Evolutionary conservation across 2,329 filamentous ascomycete genomes (phyloP).

Genomic region (Davidsoniella australis): DNA sequence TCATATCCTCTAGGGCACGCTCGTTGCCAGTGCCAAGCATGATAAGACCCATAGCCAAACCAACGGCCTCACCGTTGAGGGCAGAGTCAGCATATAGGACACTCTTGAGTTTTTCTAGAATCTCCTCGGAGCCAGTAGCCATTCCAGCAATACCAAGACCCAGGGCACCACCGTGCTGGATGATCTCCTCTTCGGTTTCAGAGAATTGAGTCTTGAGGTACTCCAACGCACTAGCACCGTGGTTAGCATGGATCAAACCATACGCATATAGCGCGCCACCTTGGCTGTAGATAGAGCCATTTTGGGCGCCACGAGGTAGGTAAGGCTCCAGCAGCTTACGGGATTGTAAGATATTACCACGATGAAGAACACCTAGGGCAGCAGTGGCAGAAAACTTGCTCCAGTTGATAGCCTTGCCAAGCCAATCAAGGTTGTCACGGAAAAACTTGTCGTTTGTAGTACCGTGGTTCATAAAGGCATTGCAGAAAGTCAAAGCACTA

Average conservation of each 20-base stretch:
- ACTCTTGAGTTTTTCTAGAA: conserved; percentile 79
- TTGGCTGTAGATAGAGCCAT: conserved; percentile 86
- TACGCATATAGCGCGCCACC: conserved; percentile 92
- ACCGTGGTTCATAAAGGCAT: conserved; percentile 98
- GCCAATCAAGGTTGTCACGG: conserved; percentile 92
- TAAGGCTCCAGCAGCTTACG: conserved; percentile 90
- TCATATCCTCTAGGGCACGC: conserved; percentile 88
- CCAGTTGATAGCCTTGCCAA: conserved; percentile 98
- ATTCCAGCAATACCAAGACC: conserved; percentile 94
- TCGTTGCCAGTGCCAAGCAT: conserved; percentile 97
- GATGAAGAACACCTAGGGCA: conserved; percentile 88
- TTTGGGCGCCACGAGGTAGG: conserved; percentile 59
- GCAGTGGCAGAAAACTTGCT: conserved; percentile 97
- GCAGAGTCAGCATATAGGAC: conserved; percentile 89
- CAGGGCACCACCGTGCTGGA: conserved; percentile 89
- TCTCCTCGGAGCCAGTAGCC: conserved; percentile 79
- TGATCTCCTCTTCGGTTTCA: conserved; percentile 70
- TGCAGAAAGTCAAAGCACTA: conserved; percentile 90
- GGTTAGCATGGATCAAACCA: conserved; percentile 92
- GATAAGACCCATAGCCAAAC: conserved; percentile 88
- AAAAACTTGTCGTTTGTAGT: conserved; percentile 98
- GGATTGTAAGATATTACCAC: conserved; percentile 84
- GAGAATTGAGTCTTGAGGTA: conserved; percentile 63
- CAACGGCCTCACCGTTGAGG: conserved; percentile 90
- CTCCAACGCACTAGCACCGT: conserved; percentile 75